Percentiles rank a stretch among this genome's conserved stretches.
Conservation (phyloP, 2,329 filamentous ascomycete genomes). For the Hypoxylon sp. region DNA sequence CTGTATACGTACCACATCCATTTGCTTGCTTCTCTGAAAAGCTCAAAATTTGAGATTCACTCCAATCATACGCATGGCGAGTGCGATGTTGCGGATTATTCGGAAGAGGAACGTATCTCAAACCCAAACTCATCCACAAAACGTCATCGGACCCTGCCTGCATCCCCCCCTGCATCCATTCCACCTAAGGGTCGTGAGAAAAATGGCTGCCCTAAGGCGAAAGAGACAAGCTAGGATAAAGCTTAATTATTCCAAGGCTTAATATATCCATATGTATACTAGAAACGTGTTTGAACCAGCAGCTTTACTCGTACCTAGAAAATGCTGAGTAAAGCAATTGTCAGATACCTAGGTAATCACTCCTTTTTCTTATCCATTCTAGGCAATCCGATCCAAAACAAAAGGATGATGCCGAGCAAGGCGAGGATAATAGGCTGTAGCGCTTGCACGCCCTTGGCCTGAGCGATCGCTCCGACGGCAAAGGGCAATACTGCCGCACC, state of each 20-base stretch:
- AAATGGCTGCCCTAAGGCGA: constrained; percentile 7
- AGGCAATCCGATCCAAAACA: constrained; percentile 64
- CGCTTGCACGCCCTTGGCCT: constrained; percentile 67
- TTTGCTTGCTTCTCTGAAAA: constrained; percentile 21
- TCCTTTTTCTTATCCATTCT: constrained; percentile 59
- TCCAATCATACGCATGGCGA: neutral
- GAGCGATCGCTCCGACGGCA: constrained; percentile 76
- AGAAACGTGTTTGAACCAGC: neutral
- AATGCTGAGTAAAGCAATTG: neutral
- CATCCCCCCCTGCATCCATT: constrained; percentile 4
- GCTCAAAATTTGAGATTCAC: neutral
- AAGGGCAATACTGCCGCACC: constrained; percentile 79
- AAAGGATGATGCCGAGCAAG: constrained; percentile 61
- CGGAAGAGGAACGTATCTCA: constrained; percentile 10
- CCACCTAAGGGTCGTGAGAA: neutral
- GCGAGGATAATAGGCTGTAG: constrained; percentile 71
- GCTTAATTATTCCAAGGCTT: neutral
- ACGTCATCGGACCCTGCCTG: constrained; percentile 28
- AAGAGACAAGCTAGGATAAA: constrained; percentile 1
- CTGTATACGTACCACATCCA: constrained; percentile 11
- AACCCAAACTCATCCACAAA: constrained; percentile 18
- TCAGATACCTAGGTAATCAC: constrained; percentile 40
- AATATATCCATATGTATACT: constrained; percentile 1
- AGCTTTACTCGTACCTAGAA: neutral
- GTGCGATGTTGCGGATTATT: constrained; percentile 9